Conservation (phyloP, 768 basidiomycete genomes). For the Pleurotus djamor region DNA sequence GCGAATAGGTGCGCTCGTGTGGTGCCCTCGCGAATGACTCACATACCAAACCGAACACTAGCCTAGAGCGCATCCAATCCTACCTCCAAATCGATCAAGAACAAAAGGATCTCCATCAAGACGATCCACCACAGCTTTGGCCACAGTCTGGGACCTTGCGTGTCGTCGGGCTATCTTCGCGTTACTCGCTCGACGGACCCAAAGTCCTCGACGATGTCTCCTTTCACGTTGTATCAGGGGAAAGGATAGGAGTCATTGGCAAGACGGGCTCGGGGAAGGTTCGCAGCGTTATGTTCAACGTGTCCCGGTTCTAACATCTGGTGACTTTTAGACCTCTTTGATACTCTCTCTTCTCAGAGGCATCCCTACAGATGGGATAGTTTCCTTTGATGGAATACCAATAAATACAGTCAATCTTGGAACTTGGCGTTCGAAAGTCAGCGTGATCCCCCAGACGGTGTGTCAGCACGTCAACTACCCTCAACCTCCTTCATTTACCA, state of each 20-base stretch:
- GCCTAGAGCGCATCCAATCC: slow-evolving; percentile 68
- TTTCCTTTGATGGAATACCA: slow-evolving; percentile 53
- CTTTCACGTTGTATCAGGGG: slow-evolving; percentile 51
- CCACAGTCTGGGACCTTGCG: slow-evolving; percentile 55
- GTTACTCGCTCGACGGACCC: slow-evolving; percentile 51
- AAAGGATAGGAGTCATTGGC: slow-evolving; percentile 55
- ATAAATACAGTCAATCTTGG: slow-evolving; percentile 53
- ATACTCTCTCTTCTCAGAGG: slow-evolving; percentile 55
- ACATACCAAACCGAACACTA: slow-evolving; percentile 11
- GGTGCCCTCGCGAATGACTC: neutral
- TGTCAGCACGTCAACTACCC: slow-evolving; percentile 10
- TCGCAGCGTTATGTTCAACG: neutral
- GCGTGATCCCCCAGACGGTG: slow-evolving; percentile 54
- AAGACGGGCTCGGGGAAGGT: slow-evolving; percentile 47
- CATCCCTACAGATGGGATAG: slow-evolving; percentile 54
- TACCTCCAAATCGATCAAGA: slow-evolving; percentile 65
- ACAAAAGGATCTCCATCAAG: slow-evolving; percentile 31
- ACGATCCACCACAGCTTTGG: slow-evolving; percentile 65
- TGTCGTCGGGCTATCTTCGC: slow-evolving; percentile 52
- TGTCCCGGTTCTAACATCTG: neutral
- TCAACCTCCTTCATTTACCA: neutral
- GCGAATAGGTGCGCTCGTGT: no score
- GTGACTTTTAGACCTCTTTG: slow-evolving; percentile 43
- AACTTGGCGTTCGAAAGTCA: slow-evolving; percentile 53
- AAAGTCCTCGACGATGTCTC: slow-evolving; percentile 54